A percentile compares a stretch with the other conserved stretches of the same genome.
phyloP scores from a whole-genome alignment of 2,329 filamentous ascomycete species.

The Seiridium unicorne region DNA sequence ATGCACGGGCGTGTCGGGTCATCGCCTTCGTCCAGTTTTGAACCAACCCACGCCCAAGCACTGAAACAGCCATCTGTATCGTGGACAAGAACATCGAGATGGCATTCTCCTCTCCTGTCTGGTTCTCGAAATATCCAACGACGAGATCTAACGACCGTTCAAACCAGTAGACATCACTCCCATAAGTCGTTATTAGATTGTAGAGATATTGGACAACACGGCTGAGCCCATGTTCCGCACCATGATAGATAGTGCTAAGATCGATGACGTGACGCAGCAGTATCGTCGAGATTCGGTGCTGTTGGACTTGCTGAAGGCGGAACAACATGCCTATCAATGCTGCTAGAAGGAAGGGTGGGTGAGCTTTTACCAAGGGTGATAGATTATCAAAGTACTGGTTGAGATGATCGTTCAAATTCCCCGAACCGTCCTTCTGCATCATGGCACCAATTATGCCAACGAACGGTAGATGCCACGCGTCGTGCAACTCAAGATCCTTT shows the following conservation, averaged over 20 bases:
- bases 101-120: background rate
- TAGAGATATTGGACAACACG: background rate
- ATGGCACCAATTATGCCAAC: background rate
- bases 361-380: background rate
- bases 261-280: background rate
- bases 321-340: background rate
- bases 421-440: background rate
- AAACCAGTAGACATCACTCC: background rate
- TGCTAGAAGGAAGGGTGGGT: background rate
- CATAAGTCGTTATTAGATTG: background rate
- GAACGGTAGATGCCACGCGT: background rate
- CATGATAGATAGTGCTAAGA: background rate
- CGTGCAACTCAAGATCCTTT: background rate
- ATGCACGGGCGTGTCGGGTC: background rate
- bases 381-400: background rate
- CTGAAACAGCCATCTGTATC: background rate
- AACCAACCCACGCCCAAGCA: background rate
- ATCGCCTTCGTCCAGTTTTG: background rate
- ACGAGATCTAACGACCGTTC: background rate
- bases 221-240: background rate
- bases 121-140: background rate
- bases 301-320: background rate
- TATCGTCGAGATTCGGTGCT: background rate
- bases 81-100: background rate
- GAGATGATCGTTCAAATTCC: background rate